A percentile compares a stretch with the other conserved stretches of the same genome.
Evolutionary conservation across 2,329 filamentous ascomycete genomes (phyloP).

Genomic region (Emergomyces orientalis): DNA sequence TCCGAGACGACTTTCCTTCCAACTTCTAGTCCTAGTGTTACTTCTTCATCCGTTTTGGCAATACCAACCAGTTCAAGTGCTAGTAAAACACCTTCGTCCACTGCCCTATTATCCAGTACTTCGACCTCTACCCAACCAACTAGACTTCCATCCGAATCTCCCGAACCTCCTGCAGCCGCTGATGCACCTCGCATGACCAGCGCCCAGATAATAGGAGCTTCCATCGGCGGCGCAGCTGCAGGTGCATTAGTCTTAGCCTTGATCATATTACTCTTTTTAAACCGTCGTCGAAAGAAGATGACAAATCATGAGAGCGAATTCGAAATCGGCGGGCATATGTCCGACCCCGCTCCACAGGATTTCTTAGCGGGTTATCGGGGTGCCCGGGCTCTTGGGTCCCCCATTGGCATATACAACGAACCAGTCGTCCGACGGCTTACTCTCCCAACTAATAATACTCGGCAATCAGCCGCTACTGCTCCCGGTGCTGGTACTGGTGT

Average conservation of each 20-base stretch:
- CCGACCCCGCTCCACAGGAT: slow-evolving; percentile 24
- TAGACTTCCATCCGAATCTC: not conserved
- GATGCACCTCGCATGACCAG: not conserved
- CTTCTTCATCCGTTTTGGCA: not conserved
- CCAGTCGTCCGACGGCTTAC: slow-evolving; percentile 4
- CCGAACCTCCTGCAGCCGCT: not conserved
- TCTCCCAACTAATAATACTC: not conserved
- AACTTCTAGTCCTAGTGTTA: not conserved
- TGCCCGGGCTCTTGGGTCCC: slow-evolving; percentile 8
- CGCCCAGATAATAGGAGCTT: slow-evolving; percentile 24
- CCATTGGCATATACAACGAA: slow-evolving; percentile 14
- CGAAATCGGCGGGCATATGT: slow-evolving; percentile 33
- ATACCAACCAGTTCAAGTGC: not conserved
- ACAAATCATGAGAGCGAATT: slow-evolving; percentile 21
- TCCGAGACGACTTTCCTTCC: slow-evolving; percentile 6
- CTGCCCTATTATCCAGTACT: not conserved
- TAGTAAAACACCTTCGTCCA: not conserved
- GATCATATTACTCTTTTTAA: slow-evolving; percentile 26
- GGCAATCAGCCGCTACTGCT: not conserved
- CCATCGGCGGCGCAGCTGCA: slow-evolving; percentile 29
- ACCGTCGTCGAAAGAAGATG: slow-evolving; percentile 22
- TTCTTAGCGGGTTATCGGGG: slow-evolving; percentile 10
- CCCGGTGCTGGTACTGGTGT: not conserved
- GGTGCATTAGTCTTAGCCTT: slow-evolving; percentile 28
- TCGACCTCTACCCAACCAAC: not conserved